Percentiles rank a stretch among this genome's conserved stretches.
These are phyloP conservation scores for Botrytis aclada DNA, from an alignment of 2,329 filamentous ascomycete species.

Conservation along the genomic window DNA sequence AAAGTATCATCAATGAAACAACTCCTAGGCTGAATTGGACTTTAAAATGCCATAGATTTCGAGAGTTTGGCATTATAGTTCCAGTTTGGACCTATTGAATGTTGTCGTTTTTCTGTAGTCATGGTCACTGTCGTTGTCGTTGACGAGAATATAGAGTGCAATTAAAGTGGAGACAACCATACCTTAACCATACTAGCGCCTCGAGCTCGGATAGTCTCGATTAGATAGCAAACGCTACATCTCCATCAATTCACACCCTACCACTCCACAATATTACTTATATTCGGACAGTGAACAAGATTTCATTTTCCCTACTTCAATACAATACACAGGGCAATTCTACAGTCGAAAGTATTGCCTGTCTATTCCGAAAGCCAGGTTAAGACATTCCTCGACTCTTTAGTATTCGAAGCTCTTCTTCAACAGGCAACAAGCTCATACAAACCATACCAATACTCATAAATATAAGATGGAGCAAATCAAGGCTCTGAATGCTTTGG, in stretches of 20 bases:
- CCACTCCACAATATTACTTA: background rate
- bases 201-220: background rate
- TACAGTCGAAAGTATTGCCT: background rate
- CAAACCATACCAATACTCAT: conserved; percentile 12
- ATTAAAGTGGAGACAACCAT: background rate
- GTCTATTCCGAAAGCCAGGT: background rate
- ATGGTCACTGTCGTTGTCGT: background rate
- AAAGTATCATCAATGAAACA: background rate
- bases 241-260: background rate
- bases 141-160: background rate
- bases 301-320: background rate
- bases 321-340: background rate
- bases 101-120: background rate
- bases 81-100: background rate
- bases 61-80: background rate
- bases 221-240: conserved; percentile 14
- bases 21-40: background rate
- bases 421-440: conserved; percentile 12
- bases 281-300: background rate
- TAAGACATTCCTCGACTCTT: background rate
- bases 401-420: conserved; percentile 1
- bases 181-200: background rate
- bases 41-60: background rate
- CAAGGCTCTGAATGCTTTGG: conserved; percentile 62
- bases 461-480: conserved; percentile 65